Evolutionary conservation across 805 yeast species (phyloP).

Genomic region (Candida easanensis): DNA sequence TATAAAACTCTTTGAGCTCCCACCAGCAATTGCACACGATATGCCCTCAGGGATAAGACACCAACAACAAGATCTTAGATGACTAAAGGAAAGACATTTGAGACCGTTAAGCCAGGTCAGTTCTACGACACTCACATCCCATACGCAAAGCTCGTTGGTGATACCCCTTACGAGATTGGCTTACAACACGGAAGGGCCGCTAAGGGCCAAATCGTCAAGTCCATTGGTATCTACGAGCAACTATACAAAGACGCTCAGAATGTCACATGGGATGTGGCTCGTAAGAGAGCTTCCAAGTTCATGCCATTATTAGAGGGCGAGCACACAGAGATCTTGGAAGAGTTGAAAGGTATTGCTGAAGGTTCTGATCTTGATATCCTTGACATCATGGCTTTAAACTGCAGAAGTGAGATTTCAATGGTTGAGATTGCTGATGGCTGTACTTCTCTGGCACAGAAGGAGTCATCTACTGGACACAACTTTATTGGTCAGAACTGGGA

Average conservation of each 20-base stretch:
- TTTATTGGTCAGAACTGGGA: slow-evolving; percentile 41
- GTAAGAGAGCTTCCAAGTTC: slow-evolving; percentile 27
- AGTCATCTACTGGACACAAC: slow-evolving; percentile 22
- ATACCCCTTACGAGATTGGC: slow-evolving; percentile 32
- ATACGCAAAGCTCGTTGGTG: slow-evolving; percentile 22
- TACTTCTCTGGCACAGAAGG: slow-evolving; percentile 31
- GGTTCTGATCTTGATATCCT: slow-evolving; percentile 32
- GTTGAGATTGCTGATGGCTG: slow-evolving; percentile 38
- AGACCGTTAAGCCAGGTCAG: slow-evolving; percentile 17
- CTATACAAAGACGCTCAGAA: slow-evolving; percentile 26
- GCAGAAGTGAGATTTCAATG: slow-evolving; percentile 37
- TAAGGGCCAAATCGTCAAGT: slow-evolving; percentile 27
- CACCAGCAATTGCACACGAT: background rate
- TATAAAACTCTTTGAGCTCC: too few species aligned
- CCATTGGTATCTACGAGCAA: slow-evolving; percentile 30
- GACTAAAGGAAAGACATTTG: slow-evolving; percentile 3
- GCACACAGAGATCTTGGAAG: slow-evolving; percentile 33
- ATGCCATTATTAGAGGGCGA: slow-evolving; percentile 26
- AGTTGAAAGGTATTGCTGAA: slow-evolving; percentile 36
- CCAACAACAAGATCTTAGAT: background rate
- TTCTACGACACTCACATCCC: slow-evolving; percentile 29
- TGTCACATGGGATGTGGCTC: slow-evolving; percentile 32
- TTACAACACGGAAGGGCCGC: slow-evolving; percentile 34
- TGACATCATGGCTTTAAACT: slow-evolving; percentile 38
- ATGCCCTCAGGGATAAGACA: background rate